Evolutionary conservation across 2,329 filamentous ascomycete genomes (phyloP), one percentile per base, ranked within the genome.

Genomic region (Mycosphaerelloides madeirae): DNA sequence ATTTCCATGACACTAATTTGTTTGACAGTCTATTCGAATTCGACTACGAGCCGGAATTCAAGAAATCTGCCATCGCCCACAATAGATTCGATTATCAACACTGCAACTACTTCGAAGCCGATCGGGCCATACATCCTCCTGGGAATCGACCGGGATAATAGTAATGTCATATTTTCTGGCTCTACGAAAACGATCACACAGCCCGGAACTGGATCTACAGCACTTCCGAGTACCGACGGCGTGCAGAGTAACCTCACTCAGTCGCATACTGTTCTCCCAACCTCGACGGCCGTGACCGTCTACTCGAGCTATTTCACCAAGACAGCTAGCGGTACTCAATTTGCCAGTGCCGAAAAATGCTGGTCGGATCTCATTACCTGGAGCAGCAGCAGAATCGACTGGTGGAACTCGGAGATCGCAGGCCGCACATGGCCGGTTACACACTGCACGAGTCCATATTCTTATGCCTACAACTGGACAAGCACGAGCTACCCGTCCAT

Each of bases 401-500:
- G 29, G 34, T 44, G 29, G 32, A 49, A 49, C 14, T 13, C 40
- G 6, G 29, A 49, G 6, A 36, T 47, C 25, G 46, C 46, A 25
- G 34, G 36, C 41, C 40, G 41, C 7, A 41, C 43, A 3, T 52
- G 43, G 43, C 14, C 41, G 3, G 20, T 49, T 4, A 46, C 42
- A 16, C 22, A 32, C 11, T 6, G 15, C 25, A n/a, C 12, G 4
- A 38, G 6, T 3, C 9, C 13, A 19, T 20, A 38, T 8, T 37
- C 32, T n/a, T 18, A 22, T n/a, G n/a, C 12, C 34, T 34, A 25
- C 22, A 25, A 25, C 13, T 33, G 31, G 18, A 47, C 43, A 4
- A 32, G 25, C 3, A 55, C 52, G 1, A 41, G 39, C 18, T 57
- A 55, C 18, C 54, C 52, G 1, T 4, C 46, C 2, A 19, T 31